These are phyloP conservation scores for Xylariales sp. DNA, from an alignment of 2,329 filamentous ascomycete genomes.

Conservation along the genomic window DNA sequence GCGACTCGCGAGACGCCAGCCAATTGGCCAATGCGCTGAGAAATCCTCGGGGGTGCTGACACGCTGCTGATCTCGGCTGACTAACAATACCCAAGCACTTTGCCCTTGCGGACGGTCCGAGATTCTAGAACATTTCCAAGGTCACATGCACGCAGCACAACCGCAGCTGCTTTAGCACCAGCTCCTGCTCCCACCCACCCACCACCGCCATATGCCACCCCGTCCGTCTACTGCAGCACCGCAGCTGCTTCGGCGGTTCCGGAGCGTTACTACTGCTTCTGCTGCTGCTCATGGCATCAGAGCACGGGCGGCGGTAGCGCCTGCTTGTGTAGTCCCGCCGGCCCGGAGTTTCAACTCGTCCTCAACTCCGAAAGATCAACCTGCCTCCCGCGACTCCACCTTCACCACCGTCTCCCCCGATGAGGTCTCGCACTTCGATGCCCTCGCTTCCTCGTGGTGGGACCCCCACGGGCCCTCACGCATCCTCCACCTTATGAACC, in stretches of 20 bases:
- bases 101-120: no score
- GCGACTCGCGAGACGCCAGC: no score
- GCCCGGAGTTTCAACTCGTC: no score
- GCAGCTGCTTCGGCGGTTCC: conserved; percentile 8
- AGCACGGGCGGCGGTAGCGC: no score
- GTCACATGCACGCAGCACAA: no score
- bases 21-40: no score
- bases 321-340: no score
- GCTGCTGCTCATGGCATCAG: no score
- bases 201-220: conserved; percentile 10
- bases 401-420: conserved; percentile 76
- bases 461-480: conserved; percentile 89
- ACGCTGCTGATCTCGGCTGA: background rate
- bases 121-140: background rate
- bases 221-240: conserved; percentile 9
- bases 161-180: no score
- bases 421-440: conserved; percentile 92
- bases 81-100: background rate
- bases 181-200: background rate
- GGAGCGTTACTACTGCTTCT: conserved; percentile 1
- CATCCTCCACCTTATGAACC: conserved; percentile 96
- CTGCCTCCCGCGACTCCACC: conserved; percentile 19
- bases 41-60: background rate
- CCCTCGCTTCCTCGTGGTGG: conserved; percentile 94
- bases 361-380: conserved; percentile 12